phyloP scores from a whole-genome alignment of 2,329 filamentous ascomycete species.

The Alternaria conjuncta region DNA sequence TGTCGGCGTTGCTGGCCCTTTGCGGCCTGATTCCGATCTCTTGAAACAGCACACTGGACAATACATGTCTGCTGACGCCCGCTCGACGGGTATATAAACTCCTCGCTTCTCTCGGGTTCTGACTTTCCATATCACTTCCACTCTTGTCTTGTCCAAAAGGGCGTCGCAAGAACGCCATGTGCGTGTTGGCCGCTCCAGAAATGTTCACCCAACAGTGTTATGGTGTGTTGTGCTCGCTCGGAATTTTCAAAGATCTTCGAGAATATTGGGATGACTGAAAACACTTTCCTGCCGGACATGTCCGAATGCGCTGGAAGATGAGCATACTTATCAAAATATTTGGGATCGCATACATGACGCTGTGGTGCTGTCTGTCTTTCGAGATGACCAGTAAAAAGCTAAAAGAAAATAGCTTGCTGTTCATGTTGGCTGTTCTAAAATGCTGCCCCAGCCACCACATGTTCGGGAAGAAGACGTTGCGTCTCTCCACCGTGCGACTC shows the following conservation, averaged over 20 bases:
- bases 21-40: too few relatives aligned
- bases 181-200: too few relatives aligned
- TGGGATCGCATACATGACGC: not conserved
- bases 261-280: not conserved
- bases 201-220: too few relatives aligned
- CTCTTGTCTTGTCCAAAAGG: not conserved
- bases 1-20: not conserved
- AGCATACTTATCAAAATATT: too few relatives aligned
- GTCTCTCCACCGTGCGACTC: not conserved
- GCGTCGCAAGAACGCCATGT: too few relatives aligned
- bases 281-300: too few relatives aligned
- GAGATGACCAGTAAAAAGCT: fast-evolving
- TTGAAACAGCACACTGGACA: too few relatives aligned
- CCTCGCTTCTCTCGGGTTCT: not conserved
- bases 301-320: too few relatives aligned
- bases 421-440: not conserved
- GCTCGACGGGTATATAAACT: not conserved
- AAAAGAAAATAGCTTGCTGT: not conserved
- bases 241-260: too few relatives aligned
- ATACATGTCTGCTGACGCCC: not conserved
- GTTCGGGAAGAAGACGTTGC: not conserved
- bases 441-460: not conserved
- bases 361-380: not conserved
- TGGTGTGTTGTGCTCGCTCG: too few relatives aligned
- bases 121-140: not conserved